Evolutionary conservation across 495 filamentous ascomycete genomes (phyloP).

Genomic region (Tetracladium setigerum): DNA sequence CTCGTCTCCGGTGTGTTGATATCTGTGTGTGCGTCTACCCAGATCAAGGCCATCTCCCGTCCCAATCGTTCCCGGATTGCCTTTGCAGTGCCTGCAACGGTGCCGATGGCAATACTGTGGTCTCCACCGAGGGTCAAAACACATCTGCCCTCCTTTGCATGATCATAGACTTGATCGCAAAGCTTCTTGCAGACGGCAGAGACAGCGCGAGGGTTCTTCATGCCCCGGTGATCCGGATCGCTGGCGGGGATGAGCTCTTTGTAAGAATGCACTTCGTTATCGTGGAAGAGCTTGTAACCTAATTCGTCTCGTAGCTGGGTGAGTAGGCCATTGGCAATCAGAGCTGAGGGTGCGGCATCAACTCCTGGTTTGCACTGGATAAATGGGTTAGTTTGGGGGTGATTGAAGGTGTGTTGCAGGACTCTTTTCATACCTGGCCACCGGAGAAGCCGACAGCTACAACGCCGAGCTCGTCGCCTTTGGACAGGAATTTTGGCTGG

Average conservation of each 20-base stretch:
- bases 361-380: constrained; percentile 81
- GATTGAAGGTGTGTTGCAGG: constrained; percentile 4
- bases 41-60: constrained; percentile 85
- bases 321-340: constrained; percentile 85
- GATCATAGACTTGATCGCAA: constrained; percentile 76
- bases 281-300: constrained; percentile 78
- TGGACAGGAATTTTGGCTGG: constrained; percentile 71
- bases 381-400: constrained; percentile 8
- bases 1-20: constrained; percentile 94
- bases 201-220: constrained; percentile 89
- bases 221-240: constrained; percentile 74
- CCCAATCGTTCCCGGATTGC: constrained; percentile 76
- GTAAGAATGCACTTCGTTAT: constrained; percentile 79
- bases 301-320: constrained; percentile 77
- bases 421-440: constrained; percentile 62
- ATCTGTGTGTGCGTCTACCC: constrained; percentile 97
- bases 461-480: constrained; percentile 73
- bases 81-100: constrained; percentile 74
- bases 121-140: constrained; percentile 93
- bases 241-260: constrained; percentile 60
- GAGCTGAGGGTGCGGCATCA: constrained; percentile 83
- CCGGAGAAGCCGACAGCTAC: constrained; percentile 97
- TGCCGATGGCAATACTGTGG: constrained; percentile 94
- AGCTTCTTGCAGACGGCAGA: constrained; percentile 79
- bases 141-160: constrained; percentile 77